A percentile compares a stretch with the other conserved stretches of the same genome.
Evolutionary conservation across 2,329 filamentous ascomycete genomes (phyloP).

Genomic region (Tolypocladium nubicola): DNA sequence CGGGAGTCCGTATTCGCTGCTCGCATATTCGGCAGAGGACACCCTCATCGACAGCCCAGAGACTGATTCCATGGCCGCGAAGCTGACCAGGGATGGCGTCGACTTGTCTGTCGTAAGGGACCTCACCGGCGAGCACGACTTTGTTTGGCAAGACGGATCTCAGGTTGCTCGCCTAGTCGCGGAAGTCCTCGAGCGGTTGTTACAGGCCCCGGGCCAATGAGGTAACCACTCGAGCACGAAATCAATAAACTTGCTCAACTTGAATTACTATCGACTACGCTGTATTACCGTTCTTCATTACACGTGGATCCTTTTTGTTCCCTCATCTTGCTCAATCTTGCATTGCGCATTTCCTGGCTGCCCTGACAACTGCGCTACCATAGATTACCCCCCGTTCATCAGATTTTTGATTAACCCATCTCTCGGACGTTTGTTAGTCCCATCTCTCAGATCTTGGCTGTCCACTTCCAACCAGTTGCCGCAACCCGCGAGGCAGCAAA

Average conservation of each 20-base stretch:
- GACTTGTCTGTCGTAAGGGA: slow-evolving; percentile 23
- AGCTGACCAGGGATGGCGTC: slow-evolving; percentile 30
- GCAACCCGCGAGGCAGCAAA: slow-evolving; percentile 21
- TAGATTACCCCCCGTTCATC: background rate
- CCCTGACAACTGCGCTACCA: background rate
- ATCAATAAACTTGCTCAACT: background rate
- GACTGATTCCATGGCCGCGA: slow-evolving; percentile 42
- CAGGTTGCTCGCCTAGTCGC: slow-evolving; percentile 40
- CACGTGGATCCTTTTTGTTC: background rate
- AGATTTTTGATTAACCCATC: slow-evolving; percentile 15
- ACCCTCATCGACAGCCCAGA: slow-evolving; percentile 46
- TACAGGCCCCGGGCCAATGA: background rate
- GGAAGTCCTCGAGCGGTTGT: slow-evolving; percentile 12
- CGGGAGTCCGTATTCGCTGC: slow-evolving; percentile 20
- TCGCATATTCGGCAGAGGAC: slow-evolving; percentile 37
- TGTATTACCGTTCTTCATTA: background rate
- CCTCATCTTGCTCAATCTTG: background rate
- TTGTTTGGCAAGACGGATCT: slow-evolving; percentile 49
- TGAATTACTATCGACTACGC: background rate
- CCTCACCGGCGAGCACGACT: slow-evolving; percentile 50
- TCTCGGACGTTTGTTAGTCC: slow-evolving; percentile 8
- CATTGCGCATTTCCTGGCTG: background rate
- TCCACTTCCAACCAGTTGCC: slow-evolving; percentile 24
- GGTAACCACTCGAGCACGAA: background rate
- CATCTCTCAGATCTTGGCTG: slow-evolving; percentile 20